These are phyloP conservation scores for Trichoderma koningii DNA, from an alignment of 2,329 filamentous ascomycete species.

Conservation along the genomic window DNA sequence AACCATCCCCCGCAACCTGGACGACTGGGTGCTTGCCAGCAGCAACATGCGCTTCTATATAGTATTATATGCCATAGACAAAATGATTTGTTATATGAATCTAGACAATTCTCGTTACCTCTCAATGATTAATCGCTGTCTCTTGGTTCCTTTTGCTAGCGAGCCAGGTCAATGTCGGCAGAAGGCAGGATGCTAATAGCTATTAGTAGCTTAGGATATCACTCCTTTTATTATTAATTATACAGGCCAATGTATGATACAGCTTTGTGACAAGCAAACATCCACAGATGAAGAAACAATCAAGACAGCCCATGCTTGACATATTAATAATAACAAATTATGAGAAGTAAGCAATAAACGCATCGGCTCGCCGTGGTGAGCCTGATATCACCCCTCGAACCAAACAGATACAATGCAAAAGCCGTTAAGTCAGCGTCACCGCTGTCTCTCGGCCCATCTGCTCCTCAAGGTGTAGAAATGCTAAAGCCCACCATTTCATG, in stretches of 20 bases:
- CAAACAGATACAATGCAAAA: background rate
- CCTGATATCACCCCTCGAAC: background rate
- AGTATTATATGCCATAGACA: too few relatives aligned
- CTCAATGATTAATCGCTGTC: too few relatives aligned
- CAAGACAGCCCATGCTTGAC: background rate
- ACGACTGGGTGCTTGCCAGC: background rate
- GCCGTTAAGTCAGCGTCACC: background rate
- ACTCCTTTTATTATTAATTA: too few relatives aligned
- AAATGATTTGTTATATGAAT: too few relatives aligned
- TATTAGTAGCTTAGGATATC: too few relatives aligned
- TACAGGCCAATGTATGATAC: constrained; percentile 26
- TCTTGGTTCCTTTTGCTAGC: too few relatives aligned
- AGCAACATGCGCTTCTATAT: background rate
- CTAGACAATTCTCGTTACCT: background rate
- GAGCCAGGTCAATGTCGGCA: too few relatives aligned
- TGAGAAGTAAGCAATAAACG: background rate
- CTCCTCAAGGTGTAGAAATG: background rate
- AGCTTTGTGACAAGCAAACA: background rate
- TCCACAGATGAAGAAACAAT: background rate
- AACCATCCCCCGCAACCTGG: constrained; percentile 36
- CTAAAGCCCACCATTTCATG: background rate
- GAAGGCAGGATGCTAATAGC: background rate
- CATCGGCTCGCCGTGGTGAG: background rate
- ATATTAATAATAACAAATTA: background rate
- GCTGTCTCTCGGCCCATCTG: background rate